phyloP scores from a whole-genome alignment of 2,329 filamentous ascomycete species.

The Exophiala phaeomuriformis region DNA sequence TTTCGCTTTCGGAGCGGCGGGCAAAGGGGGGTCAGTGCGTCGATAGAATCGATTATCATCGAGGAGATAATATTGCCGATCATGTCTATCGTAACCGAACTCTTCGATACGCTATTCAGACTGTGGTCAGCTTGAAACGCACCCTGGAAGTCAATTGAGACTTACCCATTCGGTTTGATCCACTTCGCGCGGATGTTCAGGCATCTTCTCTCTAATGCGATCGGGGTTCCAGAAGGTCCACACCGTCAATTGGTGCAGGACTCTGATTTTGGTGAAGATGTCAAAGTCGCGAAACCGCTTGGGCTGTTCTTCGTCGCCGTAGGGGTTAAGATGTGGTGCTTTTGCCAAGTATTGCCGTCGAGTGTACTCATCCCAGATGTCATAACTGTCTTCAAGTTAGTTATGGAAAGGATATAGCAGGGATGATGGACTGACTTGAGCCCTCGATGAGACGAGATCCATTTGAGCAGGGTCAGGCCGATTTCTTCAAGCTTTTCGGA shows the following conservation, averaged over 20 bases:
- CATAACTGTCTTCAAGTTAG: slow-evolving; percentile 51
- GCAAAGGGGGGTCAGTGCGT: slow-evolving; percentile 64
- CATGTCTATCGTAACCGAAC: slow-evolving; percentile 75
- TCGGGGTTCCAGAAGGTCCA: slow-evolving; percentile 87
- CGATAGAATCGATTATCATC: slow-evolving; percentile 93
- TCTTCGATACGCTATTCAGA: slow-evolving; percentile 39
- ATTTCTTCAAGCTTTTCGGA: slow-evolving; percentile 72
- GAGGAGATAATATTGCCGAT: slow-evolving; percentile 79
- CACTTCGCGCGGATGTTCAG: slow-evolving; percentile 62
- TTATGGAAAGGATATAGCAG: neutral
- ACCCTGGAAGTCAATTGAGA: slow-evolving; percentile 20
- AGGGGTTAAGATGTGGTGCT: slow-evolving; percentile 72
- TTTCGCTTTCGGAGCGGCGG: slow-evolving; percentile 49
- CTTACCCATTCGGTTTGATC: slow-evolving; percentile 80
- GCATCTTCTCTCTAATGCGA: slow-evolving; percentile 76
- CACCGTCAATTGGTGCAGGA: slow-evolving; percentile 80
- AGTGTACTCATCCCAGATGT: slow-evolving; percentile 89
- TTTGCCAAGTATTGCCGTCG: slow-evolving; percentile 82
- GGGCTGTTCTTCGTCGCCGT: slow-evolving; percentile 67
- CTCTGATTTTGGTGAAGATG: slow-evolving; percentile 65
- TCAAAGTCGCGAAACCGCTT: slow-evolving; percentile 74
- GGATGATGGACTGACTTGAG: slow-evolving; percentile 60
- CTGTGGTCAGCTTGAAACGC: slow-evolving; percentile 1
- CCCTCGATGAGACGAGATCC: slow-evolving; percentile 85
- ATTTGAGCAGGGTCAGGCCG: slow-evolving; percentile 80